Percentiles rank a stretch among this genome's conserved stretches.
phyloP scores from a whole-genome alignment of 2,329 filamentous ascomycete genomes.

The Arthroderma sp. region DNA sequence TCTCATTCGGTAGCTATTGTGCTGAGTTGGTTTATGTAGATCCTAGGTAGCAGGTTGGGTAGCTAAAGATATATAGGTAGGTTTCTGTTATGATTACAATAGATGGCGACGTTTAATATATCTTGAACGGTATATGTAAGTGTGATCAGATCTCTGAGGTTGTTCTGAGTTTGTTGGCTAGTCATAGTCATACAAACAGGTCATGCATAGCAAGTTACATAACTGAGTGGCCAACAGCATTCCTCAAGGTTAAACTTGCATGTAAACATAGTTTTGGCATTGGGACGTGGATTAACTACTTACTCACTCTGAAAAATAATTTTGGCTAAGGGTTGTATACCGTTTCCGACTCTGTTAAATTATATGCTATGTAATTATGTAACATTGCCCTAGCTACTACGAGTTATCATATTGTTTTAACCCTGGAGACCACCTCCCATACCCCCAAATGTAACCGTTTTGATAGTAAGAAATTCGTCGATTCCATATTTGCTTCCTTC shows the following conservation, averaged over 20 bases:
- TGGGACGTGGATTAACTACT: too few relatives aligned
- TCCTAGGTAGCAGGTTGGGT: background rate
- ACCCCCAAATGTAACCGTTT: conserved; percentile 55
- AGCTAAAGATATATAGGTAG: background rate
- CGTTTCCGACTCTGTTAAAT: background rate
- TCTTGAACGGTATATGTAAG: background rate
- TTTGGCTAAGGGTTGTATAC: too few relatives aligned
- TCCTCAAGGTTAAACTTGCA: too few relatives aligned
- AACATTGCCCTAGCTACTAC: background rate
- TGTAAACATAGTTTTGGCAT: too few relatives aligned
- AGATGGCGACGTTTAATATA: background rate
- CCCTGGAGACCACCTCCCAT: conserved; percentile 44
- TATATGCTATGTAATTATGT: background rate
- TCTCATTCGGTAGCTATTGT: background rate
- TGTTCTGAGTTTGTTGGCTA: background rate
- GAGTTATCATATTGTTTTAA: background rate
- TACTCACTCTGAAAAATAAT: too few relatives aligned
- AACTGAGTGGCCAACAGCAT: too few relatives aligned
- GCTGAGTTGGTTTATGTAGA: background rate
- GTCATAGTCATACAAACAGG: background rate
- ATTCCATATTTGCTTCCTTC: conserved; percentile 70
- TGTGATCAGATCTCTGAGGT: background rate
- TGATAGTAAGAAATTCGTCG: conserved; percentile 62
- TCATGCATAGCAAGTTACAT: too few relatives aligned
- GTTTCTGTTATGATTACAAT: background rate